These are phyloP conservation scores for Ceratobasidium sp. DNA, from an alignment of 1,284 basidiomycete species.

Conservation along the genomic window DNA sequence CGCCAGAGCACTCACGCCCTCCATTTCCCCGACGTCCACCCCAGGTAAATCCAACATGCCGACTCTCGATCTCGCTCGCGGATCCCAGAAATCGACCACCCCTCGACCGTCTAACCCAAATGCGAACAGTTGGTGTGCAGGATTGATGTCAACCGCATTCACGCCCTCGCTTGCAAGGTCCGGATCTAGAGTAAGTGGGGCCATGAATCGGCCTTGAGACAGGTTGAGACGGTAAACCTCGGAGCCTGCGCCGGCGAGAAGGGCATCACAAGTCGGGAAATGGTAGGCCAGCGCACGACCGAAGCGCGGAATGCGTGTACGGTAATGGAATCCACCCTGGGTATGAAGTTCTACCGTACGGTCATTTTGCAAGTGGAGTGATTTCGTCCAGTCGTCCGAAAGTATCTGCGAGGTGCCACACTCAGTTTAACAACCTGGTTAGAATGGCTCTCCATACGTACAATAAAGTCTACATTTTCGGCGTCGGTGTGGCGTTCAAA, in stretches of 20 bases:
- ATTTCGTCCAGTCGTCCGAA: constrained; percentile 99
- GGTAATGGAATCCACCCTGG: constrained; percentile 91
- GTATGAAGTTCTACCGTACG: constrained; percentile 95
- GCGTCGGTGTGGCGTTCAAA: constrained; percentile 96
- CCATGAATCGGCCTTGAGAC: constrained; percentile 93
- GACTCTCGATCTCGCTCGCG: constrained; percentile 79
- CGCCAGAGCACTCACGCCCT: constrained; percentile 78
- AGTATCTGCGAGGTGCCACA: constrained; percentile 68
- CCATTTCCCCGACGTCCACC: constrained; percentile 52
- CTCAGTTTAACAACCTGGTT: constrained; percentile 24
- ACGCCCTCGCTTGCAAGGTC: constrained; percentile 70
- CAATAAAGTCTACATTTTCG: constrained; percentile 97
- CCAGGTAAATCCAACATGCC: constrained; percentile 81
- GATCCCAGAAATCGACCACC: constrained; percentile 96
- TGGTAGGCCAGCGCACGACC: constrained; percentile 93
- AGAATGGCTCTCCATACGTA: constrained; percentile 65
- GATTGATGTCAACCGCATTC: constrained; percentile 92
- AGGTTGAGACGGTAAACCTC: constrained; percentile 96
- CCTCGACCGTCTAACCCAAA: constrained; percentile 86
- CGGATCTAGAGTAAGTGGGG: constrained; percentile 69
- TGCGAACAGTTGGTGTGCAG: constrained; percentile 88
- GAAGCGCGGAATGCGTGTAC: constrained; percentile 91
- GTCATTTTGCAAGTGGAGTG: constrained; percentile 95
- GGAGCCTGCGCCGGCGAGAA: constrained; percentile 77
- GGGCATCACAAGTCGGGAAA: constrained; percentile 80